Conservation (phyloP, 179 eudicot genomes). For the Corrigiola litoralis region DNA sequence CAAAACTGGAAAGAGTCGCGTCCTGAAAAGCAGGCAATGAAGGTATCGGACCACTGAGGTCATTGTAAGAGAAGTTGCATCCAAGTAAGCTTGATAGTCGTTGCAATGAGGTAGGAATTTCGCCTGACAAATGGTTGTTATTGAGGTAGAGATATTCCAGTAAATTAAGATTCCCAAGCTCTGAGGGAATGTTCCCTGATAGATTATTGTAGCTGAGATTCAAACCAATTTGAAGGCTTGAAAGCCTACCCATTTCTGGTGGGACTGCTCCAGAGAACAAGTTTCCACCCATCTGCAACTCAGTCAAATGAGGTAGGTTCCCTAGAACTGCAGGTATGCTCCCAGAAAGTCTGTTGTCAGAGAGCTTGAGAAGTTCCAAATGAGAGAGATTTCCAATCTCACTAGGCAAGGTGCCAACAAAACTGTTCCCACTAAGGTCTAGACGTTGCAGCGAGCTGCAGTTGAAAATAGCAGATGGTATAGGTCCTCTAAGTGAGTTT, state of each 20-base stretch:
- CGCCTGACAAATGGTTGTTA: slow-evolving; percentile 36
- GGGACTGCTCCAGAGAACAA: slow-evolving; percentile 37
- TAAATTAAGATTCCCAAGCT: slow-evolving; percentile 38
- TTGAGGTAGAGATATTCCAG: slow-evolving; percentile 33
- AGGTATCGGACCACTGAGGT: slow-evolving; percentile 40
- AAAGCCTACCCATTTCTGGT: slow-evolving; percentile 25
- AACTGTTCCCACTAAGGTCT: slow-evolving; percentile 32
- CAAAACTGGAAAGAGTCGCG: slow-evolving; percentile 23
- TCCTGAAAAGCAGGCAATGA: slow-evolving; percentile 24
- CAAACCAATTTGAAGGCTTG: slow-evolving; percentile 40
- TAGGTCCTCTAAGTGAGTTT: slow-evolving; percentile 26
- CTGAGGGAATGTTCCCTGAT: slow-evolving; percentile 33
- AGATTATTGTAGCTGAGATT: slow-evolving; percentile 38
- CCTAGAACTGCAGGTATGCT: slow-evolving; percentile 33
- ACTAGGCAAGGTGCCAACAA: slow-evolving; percentile 27
- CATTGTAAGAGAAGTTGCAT: slow-evolving; percentile 38
- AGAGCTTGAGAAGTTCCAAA: slow-evolving; percentile 37
- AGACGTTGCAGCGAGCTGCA: slow-evolving; percentile 36
- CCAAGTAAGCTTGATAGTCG: slow-evolving; percentile 31
- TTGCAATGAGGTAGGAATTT: slow-evolving; percentile 33
- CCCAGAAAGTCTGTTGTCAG: slow-evolving; percentile 39
- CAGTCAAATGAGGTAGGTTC: slow-evolving; percentile 30
- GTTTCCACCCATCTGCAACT: slow-evolving; percentile 47
- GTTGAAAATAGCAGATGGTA: slow-evolving; percentile 30
- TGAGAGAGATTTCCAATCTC: slow-evolving; percentile 29